These are phyloP conservation scores for Alternaria triticina DNA, from an alignment of 2,329 filamentous ascomycete genomes.

Conservation along the genomic window DNA sequence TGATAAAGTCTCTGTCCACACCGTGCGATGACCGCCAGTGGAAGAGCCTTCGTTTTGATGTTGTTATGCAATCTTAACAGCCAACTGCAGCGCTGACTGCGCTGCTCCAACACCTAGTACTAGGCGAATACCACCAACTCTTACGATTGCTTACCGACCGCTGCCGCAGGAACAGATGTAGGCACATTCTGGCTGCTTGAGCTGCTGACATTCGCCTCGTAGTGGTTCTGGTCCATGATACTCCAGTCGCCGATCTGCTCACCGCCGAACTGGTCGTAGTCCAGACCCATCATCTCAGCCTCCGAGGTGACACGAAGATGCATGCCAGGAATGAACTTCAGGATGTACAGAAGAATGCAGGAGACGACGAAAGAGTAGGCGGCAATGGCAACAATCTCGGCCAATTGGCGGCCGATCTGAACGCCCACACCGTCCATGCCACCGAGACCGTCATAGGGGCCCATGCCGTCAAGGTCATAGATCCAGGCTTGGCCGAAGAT, in stretches of 20 bases:
- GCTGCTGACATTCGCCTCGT: conserved; percentile 25
- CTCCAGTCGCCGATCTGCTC: conserved; percentile 63
- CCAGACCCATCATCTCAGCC: conserved; percentile 62
- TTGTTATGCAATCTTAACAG: background rate
- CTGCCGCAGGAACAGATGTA: background rate
- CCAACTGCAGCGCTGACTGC: background rate
- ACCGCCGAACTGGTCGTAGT: conserved; percentile 64
- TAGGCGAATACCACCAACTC: background rate
- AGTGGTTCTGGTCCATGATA: conserved; percentile 41
- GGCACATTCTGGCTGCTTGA: conserved; percentile 31
- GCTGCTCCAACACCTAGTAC: background rate
- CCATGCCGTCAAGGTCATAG: conserved; percentile 57
- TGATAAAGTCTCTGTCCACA: background rate
- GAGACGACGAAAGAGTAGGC: conserved; percentile 61
- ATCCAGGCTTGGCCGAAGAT: conserved; percentile 61
- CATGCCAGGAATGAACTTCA: conserved; percentile 63
- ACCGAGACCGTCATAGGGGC: conserved; percentile 53
- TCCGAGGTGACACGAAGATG: conserved; percentile 62
- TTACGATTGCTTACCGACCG: conserved; percentile 15
- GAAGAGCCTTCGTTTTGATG: background rate
- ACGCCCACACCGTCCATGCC: conserved; percentile 62
- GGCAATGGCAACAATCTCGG: conserved; percentile 62
- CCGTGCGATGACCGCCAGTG: background rate
- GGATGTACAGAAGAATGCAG: conserved; percentile 58
- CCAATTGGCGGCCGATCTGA: conserved; percentile 63